phyloP scores from a whole-genome alignment of 345 rosid genomes.

The Populus pruinosa region DNA sequence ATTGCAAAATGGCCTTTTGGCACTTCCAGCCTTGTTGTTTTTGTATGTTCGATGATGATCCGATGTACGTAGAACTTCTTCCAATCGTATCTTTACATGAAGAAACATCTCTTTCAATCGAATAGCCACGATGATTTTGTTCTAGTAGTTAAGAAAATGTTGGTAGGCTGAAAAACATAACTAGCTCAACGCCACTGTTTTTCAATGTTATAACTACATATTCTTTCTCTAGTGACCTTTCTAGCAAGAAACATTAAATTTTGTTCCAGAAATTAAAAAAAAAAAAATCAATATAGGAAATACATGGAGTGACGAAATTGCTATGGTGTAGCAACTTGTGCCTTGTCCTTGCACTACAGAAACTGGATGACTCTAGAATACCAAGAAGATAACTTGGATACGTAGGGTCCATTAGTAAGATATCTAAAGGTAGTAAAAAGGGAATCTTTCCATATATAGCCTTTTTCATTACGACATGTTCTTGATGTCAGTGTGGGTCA shows the following conservation, averaged over 20 bases:
- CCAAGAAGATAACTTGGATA: neutral
- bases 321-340: neutral
- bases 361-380: too few species aligned
- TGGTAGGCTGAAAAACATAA: neutral
- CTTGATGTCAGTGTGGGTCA: constrained; percentile 7
- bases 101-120: constrained; percentile 7
- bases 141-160: neutral
- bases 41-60: neutral
- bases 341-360: neutral
- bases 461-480: neutral
- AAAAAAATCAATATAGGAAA: too few species aligned
- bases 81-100: constrained; percentile 2
- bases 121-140: neutral
- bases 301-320: constrained; percentile 19
- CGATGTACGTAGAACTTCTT: neutral
- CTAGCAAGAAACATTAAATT: neutral
- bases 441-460: too few species aligned
- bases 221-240: neutral
- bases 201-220: neutral
- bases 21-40: constrained; percentile 7
- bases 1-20: constrained; percentile 36
- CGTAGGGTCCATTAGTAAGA: neutral
- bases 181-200: neutral
- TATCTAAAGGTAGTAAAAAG: constrained; percentile 10
- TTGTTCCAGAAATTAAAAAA: neutral